Evolutionary conservation across 805 yeast genomes (phyloP).

Genomic region (Ogataea thermomethanolica): DNA sequence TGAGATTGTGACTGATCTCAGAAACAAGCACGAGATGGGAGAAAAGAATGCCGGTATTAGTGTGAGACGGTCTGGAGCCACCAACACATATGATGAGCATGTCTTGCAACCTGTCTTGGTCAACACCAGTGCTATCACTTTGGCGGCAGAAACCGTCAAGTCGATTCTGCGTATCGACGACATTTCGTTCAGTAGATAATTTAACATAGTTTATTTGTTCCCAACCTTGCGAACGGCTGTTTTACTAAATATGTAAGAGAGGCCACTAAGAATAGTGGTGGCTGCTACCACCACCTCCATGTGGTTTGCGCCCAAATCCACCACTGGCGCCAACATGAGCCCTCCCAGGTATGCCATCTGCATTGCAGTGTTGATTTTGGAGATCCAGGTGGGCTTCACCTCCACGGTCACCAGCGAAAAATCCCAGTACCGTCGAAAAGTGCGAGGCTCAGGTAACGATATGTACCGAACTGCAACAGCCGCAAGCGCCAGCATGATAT

Average conservation of each 20-base stretch:
- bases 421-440: constrained; percentile 71
- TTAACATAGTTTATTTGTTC: background rate
- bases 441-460: constrained; percentile 73
- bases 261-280: constrained; percentile 77
- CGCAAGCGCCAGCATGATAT: constrained; percentile 63
- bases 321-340: constrained; percentile 50
- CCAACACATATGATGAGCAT: constrained; percentile 88
- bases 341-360: constrained; percentile 87
- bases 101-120: constrained; percentile 96
- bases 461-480: constrained; percentile 70
- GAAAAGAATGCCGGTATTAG: constrained; percentile 94
- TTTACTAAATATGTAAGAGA: constrained; percentile 68
- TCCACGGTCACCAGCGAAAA: constrained; percentile 77
- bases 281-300: constrained; percentile 56
- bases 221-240: constrained; percentile 47
- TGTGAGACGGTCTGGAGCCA: constrained; percentile 89
- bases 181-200: constrained; percentile 80
- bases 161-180: constrained; percentile 96
- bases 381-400: constrained; percentile 81
- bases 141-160: constrained; percentile 96
- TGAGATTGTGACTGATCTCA: constrained; percentile 85
- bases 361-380: constrained; percentile 84
- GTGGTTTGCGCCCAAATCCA: constrained; percentile 30
- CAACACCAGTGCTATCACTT: constrained; percentile 86
- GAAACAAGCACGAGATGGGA: constrained; percentile 88